Base-by-base conservation (phyloP, 495 filamentous ascomycete species). In the Penicillium argentinense region DNA sequence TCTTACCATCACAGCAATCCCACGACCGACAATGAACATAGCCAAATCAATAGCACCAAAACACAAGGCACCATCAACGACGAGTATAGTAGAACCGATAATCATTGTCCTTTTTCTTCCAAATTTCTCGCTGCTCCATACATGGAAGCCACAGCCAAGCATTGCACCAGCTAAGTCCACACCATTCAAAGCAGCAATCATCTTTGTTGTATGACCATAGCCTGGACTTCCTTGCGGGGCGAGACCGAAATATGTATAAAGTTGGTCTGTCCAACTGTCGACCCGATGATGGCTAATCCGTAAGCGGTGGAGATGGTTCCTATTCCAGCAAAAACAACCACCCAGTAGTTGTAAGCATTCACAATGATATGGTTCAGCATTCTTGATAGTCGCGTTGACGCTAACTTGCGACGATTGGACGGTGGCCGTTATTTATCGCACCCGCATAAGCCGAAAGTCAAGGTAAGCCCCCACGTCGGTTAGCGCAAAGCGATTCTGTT, bases 241-340 rank as follows among this genome's bases (percentile, higher is more conserved):
- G 1, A 73, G 66, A 11, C 59, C 40, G 39, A 73, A 60, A 41
- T 57, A 67, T 16, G 41, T 62, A 49, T 69, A 75, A 70, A 73
- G 28, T 59, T 62, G 0, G 71, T 67, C 47, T 72, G 71, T 3
- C 73, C 73, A 39, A 77, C 58, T 3, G 72, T 75, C 4, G 71
- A 71, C n/a, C 63, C 54, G 34, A 77, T 72, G 42, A 74, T 64
- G 14, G 71, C 62, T 14, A 73, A 52, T 26, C 73, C 68, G 53
- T 73, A 74, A 28, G 55, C 55, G 45, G 56, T 67, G 21, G 67
- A 49, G 18, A 58, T 62, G 8, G 55, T 58, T 26, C 58, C 59
- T 11, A 62, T 45, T 21, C 51, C 59, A 1, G 56, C 51, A 17
- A 59, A 58, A 40, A 55, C 37, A 19, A 62, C 55, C 2, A 57